These are phyloP conservation scores for Acrocalymma vagum DNA, from an alignment of 2,329 filamentous ascomycete species.

Conservation along the genomic window DNA sequence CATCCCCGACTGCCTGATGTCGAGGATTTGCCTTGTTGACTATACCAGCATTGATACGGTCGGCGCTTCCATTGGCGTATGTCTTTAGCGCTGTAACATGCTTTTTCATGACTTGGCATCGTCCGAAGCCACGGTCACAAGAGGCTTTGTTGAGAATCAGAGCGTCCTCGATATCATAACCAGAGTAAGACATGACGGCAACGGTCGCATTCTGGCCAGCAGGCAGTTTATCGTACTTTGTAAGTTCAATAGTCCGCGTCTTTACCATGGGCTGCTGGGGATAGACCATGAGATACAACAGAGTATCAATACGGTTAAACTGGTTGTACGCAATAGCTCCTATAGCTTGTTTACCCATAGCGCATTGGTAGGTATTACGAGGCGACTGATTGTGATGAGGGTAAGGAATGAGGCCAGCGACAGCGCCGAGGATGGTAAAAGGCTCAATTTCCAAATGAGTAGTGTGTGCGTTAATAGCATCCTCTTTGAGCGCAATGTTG, in stretches of 20 bases:
- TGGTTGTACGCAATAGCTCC: slow-evolving; percentile 98
- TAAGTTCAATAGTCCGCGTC: slow-evolving; percentile 93
- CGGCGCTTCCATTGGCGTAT: slow-evolving; percentile 81
- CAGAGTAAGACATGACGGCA: slow-evolving; percentile 98
- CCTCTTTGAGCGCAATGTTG: slow-evolving; percentile 88
- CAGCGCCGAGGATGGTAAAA: slow-evolving; percentile 94
- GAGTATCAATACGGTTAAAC: slow-evolving; percentile 93
- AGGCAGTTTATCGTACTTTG: slow-evolving; percentile 96
- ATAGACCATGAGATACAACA: slow-evolving; percentile 96
- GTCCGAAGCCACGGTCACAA: slow-evolving; percentile 91
- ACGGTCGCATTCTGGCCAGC: slow-evolving; percentile 97
- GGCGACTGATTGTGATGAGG: slow-evolving; percentile 99
- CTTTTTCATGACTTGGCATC: slow-evolving; percentile 98
- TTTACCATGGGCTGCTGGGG: slow-evolving; percentile 98
- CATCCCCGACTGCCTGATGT: slow-evolving; percentile 78
- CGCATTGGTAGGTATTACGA: slow-evolving; percentile 98
- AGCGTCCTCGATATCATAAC: slow-evolving; percentile 99
- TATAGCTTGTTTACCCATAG: slow-evolving; percentile 99
- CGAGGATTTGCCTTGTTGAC: slow-evolving; percentile 59
- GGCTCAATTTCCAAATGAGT: slow-evolving; percentile 98
- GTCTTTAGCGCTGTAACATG: slow-evolving; percentile 85
- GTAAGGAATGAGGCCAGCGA: slow-evolving; percentile 95
- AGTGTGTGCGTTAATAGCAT: slow-evolving; percentile 80
- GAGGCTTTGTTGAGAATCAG: slow-evolving; percentile 96
- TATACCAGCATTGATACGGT: slow-evolving; percentile 58